Evolutionary conservation across 768 basidiomycete species (phyloP).

Genomic region (Termitomyces sp.): DNA sequence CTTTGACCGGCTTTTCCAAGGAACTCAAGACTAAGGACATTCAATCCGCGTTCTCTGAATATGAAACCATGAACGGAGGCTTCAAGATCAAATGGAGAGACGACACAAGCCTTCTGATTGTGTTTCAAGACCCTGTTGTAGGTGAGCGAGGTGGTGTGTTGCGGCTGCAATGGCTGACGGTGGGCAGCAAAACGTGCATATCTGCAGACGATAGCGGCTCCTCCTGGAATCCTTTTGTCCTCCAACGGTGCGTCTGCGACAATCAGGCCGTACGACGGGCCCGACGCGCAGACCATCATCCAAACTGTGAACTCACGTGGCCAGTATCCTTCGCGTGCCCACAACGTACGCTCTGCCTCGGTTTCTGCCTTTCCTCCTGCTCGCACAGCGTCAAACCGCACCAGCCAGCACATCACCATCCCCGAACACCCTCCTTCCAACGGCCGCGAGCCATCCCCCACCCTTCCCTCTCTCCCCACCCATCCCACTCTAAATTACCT

Average conservation of each 20-base stretch:
- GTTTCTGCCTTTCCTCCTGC: constrained; percentile 59
- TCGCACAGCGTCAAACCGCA: constrained; percentile 42
- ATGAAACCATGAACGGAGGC: constrained; percentile 82
- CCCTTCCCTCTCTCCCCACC: constrained; percentile 74
- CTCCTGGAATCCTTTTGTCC: constrained; percentile 66
- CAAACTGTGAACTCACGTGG: constrained; percentile 78
- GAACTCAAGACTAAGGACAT: constrained; percentile 98
- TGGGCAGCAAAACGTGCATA: constrained; percentile 89
- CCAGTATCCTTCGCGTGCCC: constrained; percentile 63
- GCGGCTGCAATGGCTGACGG: constrained; percentile 8
- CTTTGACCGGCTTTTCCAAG: constrained; percentile 87
- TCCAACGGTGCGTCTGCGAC: constrained; percentile 49
- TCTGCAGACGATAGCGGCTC: constrained; percentile 83
- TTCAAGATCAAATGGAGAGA: constrained; percentile 99
- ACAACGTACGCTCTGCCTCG: constrained; percentile 67
- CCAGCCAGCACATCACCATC: constrained; percentile 45
- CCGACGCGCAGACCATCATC: constrained; percentile 86
- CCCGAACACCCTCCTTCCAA: constrained; percentile 46
- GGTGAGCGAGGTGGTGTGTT: constrained; percentile 56
- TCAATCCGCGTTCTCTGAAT: constrained; percentile 85
- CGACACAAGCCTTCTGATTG: constrained; percentile 92
- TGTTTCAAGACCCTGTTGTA: constrained; percentile 85
- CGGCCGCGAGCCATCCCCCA: constrained; percentile 76
- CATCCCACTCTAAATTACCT: constrained; percentile 85
- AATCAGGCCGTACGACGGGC: constrained; percentile 91